A percentile compares a stretch with the other conserved stretches of the same genome.
These are phyloP conservation scores for Gautieria morchelliformis DNA, from an alignment of 768 basidiomycete genomes.

Conservation along the genomic window DNA sequence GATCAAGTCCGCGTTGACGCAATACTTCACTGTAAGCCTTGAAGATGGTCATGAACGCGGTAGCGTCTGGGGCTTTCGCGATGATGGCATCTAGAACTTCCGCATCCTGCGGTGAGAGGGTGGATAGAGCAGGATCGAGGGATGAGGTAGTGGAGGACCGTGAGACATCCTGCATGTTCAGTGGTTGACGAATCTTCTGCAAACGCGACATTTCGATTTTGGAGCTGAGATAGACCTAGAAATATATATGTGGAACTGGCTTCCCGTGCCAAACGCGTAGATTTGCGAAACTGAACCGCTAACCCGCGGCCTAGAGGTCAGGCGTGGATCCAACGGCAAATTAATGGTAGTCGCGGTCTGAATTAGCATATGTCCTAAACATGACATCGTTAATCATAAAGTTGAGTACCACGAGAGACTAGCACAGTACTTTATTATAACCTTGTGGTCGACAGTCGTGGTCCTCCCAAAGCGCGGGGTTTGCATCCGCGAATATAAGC, in stretches of 20 bases:
- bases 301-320: no score
- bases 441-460: no score
- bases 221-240: not conserved
- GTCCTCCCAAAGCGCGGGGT: no score
- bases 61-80: conserved; percentile 53
- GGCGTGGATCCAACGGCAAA: no score
- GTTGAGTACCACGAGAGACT: no score
- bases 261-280: not conserved
- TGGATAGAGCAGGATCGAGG: conserved; percentile 27
- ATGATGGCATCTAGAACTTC: conserved; percentile 71
- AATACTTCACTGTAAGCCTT: conserved; percentile 79
- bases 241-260: not conserved
- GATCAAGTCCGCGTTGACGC: conserved; percentile 63
- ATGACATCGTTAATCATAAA: no score
- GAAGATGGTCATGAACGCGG: conserved; percentile 72
- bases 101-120: conserved; percentile 47
- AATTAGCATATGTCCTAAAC: no score
- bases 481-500: not conserved
- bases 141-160: not conserved
- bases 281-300: not conserved
- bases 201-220: not conserved
- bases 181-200: not conserved
- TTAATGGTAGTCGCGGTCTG: no score
- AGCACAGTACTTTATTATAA: no score
- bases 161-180: not conserved